Conservation (phyloP, 129 eudicot species). For the Flaveria robusta region DNA sequence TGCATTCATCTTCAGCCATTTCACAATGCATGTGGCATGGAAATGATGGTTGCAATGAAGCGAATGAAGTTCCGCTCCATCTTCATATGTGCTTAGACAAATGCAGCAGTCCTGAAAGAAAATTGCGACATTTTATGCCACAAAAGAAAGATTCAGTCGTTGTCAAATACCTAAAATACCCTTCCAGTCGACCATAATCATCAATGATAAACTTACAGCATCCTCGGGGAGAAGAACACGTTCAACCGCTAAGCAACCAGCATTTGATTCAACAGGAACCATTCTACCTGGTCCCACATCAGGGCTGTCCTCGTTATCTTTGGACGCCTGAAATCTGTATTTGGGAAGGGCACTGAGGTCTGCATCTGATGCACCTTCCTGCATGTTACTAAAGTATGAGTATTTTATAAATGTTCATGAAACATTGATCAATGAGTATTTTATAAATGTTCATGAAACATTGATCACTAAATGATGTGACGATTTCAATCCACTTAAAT, state of each 20-base stretch:
- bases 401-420: constrained; percentile 1
- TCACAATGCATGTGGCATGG: constrained; percentile 76
- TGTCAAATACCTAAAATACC: neutral
- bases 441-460: too few relatives aligned
- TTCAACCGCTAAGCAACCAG: constrained; percentile 58
- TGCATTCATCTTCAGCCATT: constrained; percentile 97
- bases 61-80: constrained; percentile 76
- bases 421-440: neutral
- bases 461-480: neutral
- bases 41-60: constrained; percentile 89
- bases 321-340: constrained; percentile 63
- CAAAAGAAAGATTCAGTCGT: neutral
- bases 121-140: neutral
- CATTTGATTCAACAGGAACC: constrained; percentile 70
- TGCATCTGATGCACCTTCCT: constrained; percentile 98
- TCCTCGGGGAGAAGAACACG: constrained; percentile 85
- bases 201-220: constrained; percentile 63
- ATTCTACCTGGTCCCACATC: constrained; percentile 77
- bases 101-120: constrained; percentile 79
- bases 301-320: constrained; percentile 51
- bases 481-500: neutral
- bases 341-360: constrained; percentile 76
- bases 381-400: constrained; percentile 25
- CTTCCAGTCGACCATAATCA: neutral
- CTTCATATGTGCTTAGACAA: constrained; percentile 77